Evolutionary conservation across 1,139 yeast species (phyloP).

Genomic region (Candida tetrigidarum): DNA sequence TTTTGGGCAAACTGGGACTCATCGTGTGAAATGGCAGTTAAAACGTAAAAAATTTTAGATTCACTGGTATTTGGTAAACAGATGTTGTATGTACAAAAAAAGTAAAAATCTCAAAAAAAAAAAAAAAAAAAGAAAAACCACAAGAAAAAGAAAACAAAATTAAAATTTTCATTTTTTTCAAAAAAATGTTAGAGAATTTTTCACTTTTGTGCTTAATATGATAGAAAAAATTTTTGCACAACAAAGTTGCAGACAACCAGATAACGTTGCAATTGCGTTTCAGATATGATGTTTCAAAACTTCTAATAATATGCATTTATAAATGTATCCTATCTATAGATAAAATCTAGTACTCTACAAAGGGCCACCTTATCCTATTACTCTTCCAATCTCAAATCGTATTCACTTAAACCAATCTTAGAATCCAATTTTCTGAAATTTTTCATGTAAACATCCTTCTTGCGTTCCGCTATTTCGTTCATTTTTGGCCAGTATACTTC

Average conservation of each 20-base stretch:
- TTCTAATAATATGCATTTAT: too few species aligned
- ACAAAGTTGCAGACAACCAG: neutral
- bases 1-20: slow-evolving; percentile 6
- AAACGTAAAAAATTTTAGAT: slow-evolving; percentile 17
- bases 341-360: neutral
- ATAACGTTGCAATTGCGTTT: neutral
- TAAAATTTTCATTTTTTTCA: too few species aligned
- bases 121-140: neutral
- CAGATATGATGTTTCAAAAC: too few species aligned
- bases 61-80: neutral
- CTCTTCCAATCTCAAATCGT: slow-evolving; percentile 35
- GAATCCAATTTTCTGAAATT: slow-evolving; percentile 73
- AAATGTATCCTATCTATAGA: too few species aligned
- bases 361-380: neutral
- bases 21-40: slow-evolving; percentile 25
- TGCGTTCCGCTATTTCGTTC: slow-evolving; percentile 58
- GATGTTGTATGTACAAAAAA: too few species aligned
- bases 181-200: neutral
- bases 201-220: neutral
- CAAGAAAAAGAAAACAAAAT: too few species aligned
- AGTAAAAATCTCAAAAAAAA: too few species aligned
- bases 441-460: slow-evolving; percentile 56
- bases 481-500: slow-evolving; percentile 80
- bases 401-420: slow-evolving; percentile 71
- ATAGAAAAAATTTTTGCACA: too few species aligned